Evolutionary conservation across 257 asterid species (phyloP).

Genomic region (Capsicum baccatum): DNA sequence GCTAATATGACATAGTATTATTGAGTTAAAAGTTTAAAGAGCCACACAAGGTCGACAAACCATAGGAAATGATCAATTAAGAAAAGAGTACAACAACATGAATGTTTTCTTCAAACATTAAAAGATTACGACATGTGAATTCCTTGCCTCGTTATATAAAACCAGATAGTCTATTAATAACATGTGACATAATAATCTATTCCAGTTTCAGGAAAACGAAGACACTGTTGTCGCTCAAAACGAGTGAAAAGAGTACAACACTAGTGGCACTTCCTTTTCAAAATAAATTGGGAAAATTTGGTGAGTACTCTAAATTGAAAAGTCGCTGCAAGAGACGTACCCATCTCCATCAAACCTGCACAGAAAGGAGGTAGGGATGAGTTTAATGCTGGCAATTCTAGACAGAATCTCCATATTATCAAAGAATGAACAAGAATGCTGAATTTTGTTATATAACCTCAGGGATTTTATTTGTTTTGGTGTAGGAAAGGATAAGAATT

Average conservation of each 20-base stretch:
- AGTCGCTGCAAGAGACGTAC: slow-evolving; percentile 53
- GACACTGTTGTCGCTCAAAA: not conserved
- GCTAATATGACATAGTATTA: not conserved
- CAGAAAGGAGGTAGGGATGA: slow-evolving; percentile 34
- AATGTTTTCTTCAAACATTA: not conserved
- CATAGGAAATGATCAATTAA: not conserved
- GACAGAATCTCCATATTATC: not conserved
- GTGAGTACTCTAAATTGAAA: not conserved
- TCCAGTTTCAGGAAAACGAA: not conserved
- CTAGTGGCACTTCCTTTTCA: not conserved
- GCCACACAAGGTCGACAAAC: not conserved
- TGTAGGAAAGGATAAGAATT: not conserved
- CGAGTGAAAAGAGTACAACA: not conserved
- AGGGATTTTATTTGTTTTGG: not conserved
- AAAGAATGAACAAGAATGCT: slow-evolving; percentile 4
- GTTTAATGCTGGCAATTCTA: slow-evolving; percentile 22
- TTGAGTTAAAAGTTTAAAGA: not conserved
- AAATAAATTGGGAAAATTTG: not conserved
- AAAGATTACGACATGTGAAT: not conserved
- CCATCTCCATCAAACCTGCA: slow-evolving; percentile 99
- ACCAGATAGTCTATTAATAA: not conserved
- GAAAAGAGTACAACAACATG: not conserved
- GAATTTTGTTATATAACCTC: not conserved
- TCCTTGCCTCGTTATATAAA: not conserved
- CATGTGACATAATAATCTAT: not conserved